Evolutionary conservation across 441 rosid genomes (phyloP), one percentile per base, ranked within the genome.

Genomic region (Hura crepitans): DNA sequence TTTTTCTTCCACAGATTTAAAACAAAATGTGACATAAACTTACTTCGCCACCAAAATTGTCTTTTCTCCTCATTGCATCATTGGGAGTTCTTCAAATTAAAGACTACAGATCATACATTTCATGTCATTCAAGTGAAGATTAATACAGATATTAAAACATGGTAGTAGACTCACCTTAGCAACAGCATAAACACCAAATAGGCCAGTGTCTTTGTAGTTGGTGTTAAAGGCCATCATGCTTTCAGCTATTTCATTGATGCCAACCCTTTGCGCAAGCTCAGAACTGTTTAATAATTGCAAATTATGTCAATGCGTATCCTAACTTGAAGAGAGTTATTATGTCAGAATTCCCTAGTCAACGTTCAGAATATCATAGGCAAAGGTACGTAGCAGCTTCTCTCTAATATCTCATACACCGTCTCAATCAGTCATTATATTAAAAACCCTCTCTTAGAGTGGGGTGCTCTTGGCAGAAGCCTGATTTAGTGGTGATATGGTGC

Each of bases 211-310:
- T 74, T 91, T 96, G 79, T 96, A 96, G 87, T 96, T 96, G 79
- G 98, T 96, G 75, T 96, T 96, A 80, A 96, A 96, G 51, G 99
- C 94, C 98, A 93, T 93, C 85, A 91, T 85, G 76, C 87, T 93
- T 82, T 96, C 99, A 0, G 98, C 98, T 77, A 96, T 74, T 81
- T 91, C 99, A 81, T 93, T 77, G 53, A 93, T 84, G 66, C 86
- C 87, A 77, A 88, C 89, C 82, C 87, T 88, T 73, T 96, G 99
- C 42, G 80, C 92, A 77, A 96, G 83, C 80, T 86, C 94, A 42
- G 99, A 89, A 30, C 99, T 96, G 90, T 78, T 69, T 58, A 72
- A 33, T 62, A 33, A 72, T 81, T 64, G 49, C 22, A 55, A 35
- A 14, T 10, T 46, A 58, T 33, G 59, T 70, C 47, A 75, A 50